Percentiles rank a stretch among this genome's conserved stretches.
phyloP scores from a whole-genome alignment of 1,284 basidiomycete genomes.

The Cryptococcus deneoformans region DNA sequence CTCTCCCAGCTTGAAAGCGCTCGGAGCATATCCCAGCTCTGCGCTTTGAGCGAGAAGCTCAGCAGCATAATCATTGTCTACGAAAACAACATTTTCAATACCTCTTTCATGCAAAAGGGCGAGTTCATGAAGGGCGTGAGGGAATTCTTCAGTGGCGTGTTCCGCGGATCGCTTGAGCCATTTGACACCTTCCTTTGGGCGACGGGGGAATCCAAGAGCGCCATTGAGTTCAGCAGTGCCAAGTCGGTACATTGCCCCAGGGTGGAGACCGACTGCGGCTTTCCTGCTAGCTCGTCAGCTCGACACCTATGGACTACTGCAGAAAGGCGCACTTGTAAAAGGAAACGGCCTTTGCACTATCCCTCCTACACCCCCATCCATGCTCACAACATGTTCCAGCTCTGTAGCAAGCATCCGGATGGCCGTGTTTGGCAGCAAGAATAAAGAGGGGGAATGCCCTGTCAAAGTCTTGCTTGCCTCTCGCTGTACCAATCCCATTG shows the following conservation, averaged over 20 bases:
- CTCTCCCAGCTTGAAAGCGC: conserved; percentile 92
- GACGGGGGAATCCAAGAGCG: conserved; percentile 77
- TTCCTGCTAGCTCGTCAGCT: conserved; percentile 57
- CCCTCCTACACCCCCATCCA: conserved; percentile 95
- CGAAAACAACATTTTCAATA: conserved; percentile 94
- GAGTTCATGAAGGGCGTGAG: conserved; percentile 93
- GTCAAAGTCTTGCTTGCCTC: conserved; percentile 92
- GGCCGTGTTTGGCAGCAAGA: conserved; percentile 96
- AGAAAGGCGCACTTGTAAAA: conserved; percentile 65
- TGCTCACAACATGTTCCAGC: conserved; percentile 98
- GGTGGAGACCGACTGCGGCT: conserved; percentile 85
- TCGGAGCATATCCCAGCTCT: conserved; percentile 94
- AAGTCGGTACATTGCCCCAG: conserved; percentile 93
- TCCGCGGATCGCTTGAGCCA: conserved; percentile 98
- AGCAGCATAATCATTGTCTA: conserved; percentile 91
- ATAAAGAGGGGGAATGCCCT: conserved; percentile 94
- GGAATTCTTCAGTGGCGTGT: conserved; percentile 89
- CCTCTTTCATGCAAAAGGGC: conserved; percentile 93
- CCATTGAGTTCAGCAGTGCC: conserved; percentile 97
- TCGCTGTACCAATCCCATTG: conserved; percentile 89
- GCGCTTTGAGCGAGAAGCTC: conserved; percentile 93
- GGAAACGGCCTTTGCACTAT: conserved; percentile 85
- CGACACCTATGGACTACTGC: neutral
- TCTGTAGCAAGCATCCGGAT: conserved; percentile 92
- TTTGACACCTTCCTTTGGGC: conserved; percentile 94